Conservation (phyloP, 108 stramenopile genomes). For the Skeletonema potamos region DNA sequence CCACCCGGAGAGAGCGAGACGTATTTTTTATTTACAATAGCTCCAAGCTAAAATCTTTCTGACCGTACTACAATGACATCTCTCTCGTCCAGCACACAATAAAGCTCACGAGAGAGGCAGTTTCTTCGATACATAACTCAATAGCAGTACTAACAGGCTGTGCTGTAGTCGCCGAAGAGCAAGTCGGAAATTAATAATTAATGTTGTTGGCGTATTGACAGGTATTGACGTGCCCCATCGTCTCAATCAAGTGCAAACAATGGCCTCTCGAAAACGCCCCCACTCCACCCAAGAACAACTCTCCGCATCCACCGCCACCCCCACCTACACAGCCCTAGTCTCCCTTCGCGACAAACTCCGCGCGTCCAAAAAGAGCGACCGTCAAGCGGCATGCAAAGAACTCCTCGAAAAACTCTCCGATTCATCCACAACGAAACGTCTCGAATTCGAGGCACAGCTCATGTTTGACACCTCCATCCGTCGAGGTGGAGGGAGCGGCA, state of each 20-base stretch:
- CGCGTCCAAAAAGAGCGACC: slow-evolving; percentile 32
- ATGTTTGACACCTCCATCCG: slow-evolving; percentile 10
- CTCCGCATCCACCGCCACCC: not conserved
- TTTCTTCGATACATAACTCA: no score
- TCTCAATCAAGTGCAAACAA: not conserved
- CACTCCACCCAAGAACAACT: not conserved
- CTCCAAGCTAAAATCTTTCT: no score
- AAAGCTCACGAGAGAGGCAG: no score
- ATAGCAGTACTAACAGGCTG: no score
- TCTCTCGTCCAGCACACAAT: no score
- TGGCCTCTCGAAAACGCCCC: not conserved
- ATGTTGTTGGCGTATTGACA: no score
- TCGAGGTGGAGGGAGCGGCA: not conserved
- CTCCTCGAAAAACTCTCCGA: slow-evolving; percentile 35
- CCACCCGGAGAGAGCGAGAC: no score
- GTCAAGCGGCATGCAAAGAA: slow-evolving; percentile 23
- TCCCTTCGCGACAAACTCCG: slow-evolving; percentile 32
- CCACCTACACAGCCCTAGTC: slow-evolving; percentile 38
- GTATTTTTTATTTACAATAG: no score
- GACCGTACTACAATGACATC: no score
- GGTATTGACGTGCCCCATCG: not conserved
- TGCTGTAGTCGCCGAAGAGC: not conserved
- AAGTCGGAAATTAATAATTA: no score
- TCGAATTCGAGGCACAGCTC: slow-evolving; percentile 30
- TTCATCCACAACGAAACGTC: slow-evolving; percentile 9